Conservation (phyloP, 331 rosid genomes). For the Prunus yedoensis region DNA sequence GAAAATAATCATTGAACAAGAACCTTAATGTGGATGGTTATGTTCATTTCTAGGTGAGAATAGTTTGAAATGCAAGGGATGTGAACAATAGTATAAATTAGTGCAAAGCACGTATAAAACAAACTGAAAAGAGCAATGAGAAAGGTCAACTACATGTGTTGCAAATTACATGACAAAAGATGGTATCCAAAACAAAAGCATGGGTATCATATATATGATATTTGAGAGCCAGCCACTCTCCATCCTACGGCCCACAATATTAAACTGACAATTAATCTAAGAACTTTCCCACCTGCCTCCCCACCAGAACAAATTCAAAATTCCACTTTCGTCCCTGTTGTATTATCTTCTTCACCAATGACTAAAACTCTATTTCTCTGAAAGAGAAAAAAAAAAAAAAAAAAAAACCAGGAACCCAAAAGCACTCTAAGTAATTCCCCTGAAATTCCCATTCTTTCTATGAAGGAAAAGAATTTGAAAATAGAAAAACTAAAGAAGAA, state of each 20-base stretch:
- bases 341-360: neutral
- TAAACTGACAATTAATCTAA: neutral
- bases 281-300: conserved; percentile 37
- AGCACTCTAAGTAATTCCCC: neutral
- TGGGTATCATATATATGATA: conserved; percentile 3
- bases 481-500: neutral
- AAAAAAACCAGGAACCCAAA: neutral
- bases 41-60: too few relatives aligned
- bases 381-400: neutral
- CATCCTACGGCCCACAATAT: conserved; percentile 15
- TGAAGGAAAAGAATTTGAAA: neutral
- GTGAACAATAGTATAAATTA: neutral
- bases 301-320: conserved; percentile 21
- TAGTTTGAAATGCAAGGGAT: neutral
- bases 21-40: too few relatives aligned
- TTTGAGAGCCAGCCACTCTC: conserved; percentile 13
- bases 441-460: neutral
- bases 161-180: conserved; percentile 25
- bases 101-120: neutral
- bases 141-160: neutral
- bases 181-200: neutral
- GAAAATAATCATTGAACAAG: too few relatives aligned
- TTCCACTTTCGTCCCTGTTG: conserved; percentile 9
- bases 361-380: neutral
- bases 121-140: neutral